These are phyloP conservation scores for Hypoxylon lenormandii DNA, from an alignment of 495 filamentous ascomycete genomes.

Conservation along the genomic window DNA sequence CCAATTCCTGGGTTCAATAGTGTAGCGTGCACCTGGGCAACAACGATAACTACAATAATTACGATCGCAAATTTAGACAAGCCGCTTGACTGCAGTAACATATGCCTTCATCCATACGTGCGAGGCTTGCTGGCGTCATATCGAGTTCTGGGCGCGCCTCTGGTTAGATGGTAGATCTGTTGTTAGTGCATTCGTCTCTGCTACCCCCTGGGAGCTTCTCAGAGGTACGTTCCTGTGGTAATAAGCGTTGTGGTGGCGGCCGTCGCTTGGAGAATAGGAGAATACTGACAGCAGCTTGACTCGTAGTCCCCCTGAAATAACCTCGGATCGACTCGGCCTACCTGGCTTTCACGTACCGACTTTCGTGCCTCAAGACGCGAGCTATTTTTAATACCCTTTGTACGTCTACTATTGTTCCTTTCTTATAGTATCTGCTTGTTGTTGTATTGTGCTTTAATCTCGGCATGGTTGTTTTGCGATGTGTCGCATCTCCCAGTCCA, in stretches of 20 bases:
- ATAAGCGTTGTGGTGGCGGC: not conserved
- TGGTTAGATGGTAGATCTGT: conserved; percentile 8
- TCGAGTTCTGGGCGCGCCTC: conserved; percentile 23
- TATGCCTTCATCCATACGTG: conserved; percentile 24
- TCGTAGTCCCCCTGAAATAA: not conserved
- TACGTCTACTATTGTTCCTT: not conserved
- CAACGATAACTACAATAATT: not conserved
- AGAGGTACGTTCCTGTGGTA: conserved; percentile 4
- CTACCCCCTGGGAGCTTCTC: not conserved
- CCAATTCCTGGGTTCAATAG: conserved; percentile 4
- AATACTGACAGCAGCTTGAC: conserved; percentile 9
- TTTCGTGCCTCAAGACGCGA: not conserved
- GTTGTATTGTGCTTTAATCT: not conserved
- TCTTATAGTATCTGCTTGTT: not conserved
- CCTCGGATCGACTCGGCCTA: not conserved
- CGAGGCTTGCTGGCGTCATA: not conserved
- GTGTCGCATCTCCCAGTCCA: not conserved
- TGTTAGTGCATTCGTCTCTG: conserved; percentile 2
- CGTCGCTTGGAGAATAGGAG: not conserved
- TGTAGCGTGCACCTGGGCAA: conserved; percentile 1
- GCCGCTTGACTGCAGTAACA: not conserved
- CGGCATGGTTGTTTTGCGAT: not conserved
- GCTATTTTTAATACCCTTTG: conserved; percentile 4
- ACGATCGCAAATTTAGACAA: not conserved
- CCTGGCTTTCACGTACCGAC: not conserved